These are phyloP conservation scores for Colletotrichum coccodes DNA, from an alignment of 2,329 filamentous ascomycete species.

Conservation along the genomic window DNA sequence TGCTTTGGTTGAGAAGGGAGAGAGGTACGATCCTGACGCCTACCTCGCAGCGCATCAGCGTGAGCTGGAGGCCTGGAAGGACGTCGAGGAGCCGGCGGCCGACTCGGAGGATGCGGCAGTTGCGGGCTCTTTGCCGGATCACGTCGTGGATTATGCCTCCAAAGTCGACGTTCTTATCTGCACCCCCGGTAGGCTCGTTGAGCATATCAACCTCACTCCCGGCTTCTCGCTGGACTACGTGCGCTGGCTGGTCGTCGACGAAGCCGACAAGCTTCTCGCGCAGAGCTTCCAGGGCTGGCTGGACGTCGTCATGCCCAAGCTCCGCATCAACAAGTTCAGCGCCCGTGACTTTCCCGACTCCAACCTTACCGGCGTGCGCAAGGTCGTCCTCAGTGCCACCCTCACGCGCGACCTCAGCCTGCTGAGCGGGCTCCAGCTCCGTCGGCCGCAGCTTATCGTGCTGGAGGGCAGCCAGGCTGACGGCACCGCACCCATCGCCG, in stretches of 20 bases:
- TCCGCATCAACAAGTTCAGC: conserved; percentile 61
- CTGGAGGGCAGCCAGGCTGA: conserved; percentile 65
- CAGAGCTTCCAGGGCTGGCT: conserved; percentile 96
- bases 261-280: conserved; percentile 90
- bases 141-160: conserved; percentile 73
- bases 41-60: conserved; percentile 59
- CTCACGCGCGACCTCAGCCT: conserved; percentile 90
- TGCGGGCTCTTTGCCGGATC: conserved; percentile 59
- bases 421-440: conserved; percentile 77
- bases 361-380: conserved; percentile 70
- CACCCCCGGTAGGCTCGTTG: conserved; percentile 90
- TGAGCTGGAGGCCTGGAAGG: conserved; percentile 48
- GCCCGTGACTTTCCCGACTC: conserved; percentile 64
- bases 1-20: conserved; percentile 54
- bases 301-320: conserved; percentile 72
- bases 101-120: conserved; percentile 53
- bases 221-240: conserved; percentile 84
- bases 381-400: conserved; percentile 90
- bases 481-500: conserved; percentile 52
- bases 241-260: conserved; percentile 91
- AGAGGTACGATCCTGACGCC: conserved; percentile 71
- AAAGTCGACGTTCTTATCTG: conserved; percentile 90
- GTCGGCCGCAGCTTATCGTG: conserved; percentile 79
- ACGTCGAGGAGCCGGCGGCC: conserved; percentile 52
- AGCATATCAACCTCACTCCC: conserved; percentile 85